phyloP scores from a whole-genome alignment of 129 eudicot species.

The Calendula officinalis region DNA sequence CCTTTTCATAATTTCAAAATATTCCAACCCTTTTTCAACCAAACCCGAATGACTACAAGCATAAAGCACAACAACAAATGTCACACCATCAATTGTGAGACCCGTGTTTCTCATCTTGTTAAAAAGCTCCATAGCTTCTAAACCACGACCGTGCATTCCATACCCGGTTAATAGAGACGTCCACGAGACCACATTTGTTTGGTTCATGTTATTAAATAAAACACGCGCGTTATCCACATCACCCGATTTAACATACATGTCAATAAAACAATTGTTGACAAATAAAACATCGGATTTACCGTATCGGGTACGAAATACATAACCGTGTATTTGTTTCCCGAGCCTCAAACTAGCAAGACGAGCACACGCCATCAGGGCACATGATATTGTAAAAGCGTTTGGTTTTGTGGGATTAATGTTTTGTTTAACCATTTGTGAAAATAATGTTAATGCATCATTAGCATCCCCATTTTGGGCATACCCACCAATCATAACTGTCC shows the following conservation, averaged over 20 bases:
- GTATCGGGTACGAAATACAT: slow-evolving; percentile 52
- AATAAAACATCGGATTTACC: slow-evolving; percentile 46
- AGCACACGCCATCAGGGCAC: slow-evolving; percentile 81
- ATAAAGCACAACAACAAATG: slow-evolving; percentile 71
- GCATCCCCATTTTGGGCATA: slow-evolving; percentile 64
- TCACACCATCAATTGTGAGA: slow-evolving; percentile 60
- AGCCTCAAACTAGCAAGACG: slow-evolving; percentile 57
- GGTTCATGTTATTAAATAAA: slow-evolving; percentile 56
- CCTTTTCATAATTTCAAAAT: slow-evolving; percentile 50
- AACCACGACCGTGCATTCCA: slow-evolving; percentile 84
- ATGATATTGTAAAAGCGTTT: slow-evolving; percentile 73
- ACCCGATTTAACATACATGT: slow-evolving; percentile 89
- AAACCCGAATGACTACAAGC: slow-evolving; percentile 95
- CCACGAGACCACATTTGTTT: slow-evolving; percentile 77
- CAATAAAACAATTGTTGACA: slow-evolving; percentile 71
- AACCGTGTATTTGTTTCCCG: slow-evolving; percentile 69
- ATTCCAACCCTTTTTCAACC: slow-evolving; percentile 59
- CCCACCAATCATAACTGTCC: slow-evolving; percentile 85
- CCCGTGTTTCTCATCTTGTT: slow-evolving; percentile 55
- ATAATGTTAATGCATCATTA: slow-evolving; percentile 57
- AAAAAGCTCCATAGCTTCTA: slow-evolving; percentile 61
- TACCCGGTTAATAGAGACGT: slow-evolving; percentile 81
- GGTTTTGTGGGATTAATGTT: slow-evolving; percentile 36
- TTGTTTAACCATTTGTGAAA: slow-evolving; percentile 49
- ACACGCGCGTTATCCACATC: slow-evolving; percentile 64